A percentile compares a stretch with the other conserved stretches of the same genome.
Conservation (phyloP, 2,329 filamentous ascomycete genomes). For the Acrocalymma vagum region DNA sequence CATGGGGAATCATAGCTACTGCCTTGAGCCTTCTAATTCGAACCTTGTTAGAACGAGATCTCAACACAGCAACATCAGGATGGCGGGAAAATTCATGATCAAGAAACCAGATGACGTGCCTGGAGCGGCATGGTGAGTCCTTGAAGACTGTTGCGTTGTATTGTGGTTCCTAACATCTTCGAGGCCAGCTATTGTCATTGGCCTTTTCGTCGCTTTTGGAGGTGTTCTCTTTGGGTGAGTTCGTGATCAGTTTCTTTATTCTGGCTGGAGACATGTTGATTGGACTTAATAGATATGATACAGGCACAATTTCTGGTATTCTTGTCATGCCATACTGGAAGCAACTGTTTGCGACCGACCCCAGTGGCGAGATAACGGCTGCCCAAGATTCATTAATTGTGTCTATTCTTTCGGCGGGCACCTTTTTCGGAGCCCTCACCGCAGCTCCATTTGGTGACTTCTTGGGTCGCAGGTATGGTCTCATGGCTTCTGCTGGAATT, state of each 20-base stretch:
- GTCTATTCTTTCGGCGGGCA: constrained; percentile 81
- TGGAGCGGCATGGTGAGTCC: constrained; percentile 67
- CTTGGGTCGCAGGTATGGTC: constrained; percentile 73
- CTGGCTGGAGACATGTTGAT: constrained; percentile 14
- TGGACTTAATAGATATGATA: constrained; percentile 28
- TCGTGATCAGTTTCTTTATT: background rate
- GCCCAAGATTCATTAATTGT: constrained; percentile 75
- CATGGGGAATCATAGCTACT: too few relatives aligned
- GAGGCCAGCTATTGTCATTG: constrained; percentile 43
- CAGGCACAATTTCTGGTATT: constrained; percentile 60
- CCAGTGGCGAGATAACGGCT: constrained; percentile 45
- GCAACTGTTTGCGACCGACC: constrained; percentile 60
- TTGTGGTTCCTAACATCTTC: constrained; percentile 7
- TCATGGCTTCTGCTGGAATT: constrained; percentile 35
- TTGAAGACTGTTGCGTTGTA: background rate
- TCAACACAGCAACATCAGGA: too few relatives aligned
- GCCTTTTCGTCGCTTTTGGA: constrained; percentile 53
- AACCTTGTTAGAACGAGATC: too few relatives aligned
- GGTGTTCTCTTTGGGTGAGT: constrained; percentile 46
- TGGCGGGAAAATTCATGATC: constrained; percentile 29
- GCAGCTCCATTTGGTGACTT: constrained; percentile 75
- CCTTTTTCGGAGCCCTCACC: constrained; percentile 75
- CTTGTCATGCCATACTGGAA: constrained; percentile 74
- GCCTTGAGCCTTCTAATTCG: too few relatives aligned
- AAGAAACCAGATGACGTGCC: constrained; percentile 78